Evolutionary conservation across 371 early-diverging fungal species (phyloP), one percentile per base, ranked within the genome.

Genomic region (Saksenaea oblongispora): DNA sequence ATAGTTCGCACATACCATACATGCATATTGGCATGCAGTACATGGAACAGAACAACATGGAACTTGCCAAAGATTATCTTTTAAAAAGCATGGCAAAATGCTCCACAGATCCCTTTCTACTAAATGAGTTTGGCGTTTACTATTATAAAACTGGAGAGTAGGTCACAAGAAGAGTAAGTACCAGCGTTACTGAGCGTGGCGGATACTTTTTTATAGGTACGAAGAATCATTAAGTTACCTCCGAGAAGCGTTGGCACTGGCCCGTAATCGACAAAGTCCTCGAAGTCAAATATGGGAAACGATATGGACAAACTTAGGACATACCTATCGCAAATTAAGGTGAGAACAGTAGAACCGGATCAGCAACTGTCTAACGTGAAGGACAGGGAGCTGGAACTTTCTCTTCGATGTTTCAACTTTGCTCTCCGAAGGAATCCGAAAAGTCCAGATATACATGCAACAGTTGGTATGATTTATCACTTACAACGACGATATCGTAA

Each of bases 11-110:
- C 68, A 59, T 89, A 14, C 91, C 92, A 1, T 65, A 74, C 5
- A 71, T 93, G 80, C 88, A 85, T 56, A 82, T 93, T 24, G 95
- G 91, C 35, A 89, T 90, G 87, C 85, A 91, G 66, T 86, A 92
- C 66, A 80, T 89, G 61, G 75, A 82, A 53, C 77, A 79, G 36
- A 82, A 85, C 42, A 79, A 83, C 54, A 54, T 83, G 37, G 63
- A 70, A 0, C 59, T 80, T 5, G 93, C 92, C 0, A 69, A 79
- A 36, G 81, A 87, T 14, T 89, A 87, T 51, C 67, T 92, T n/a
- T 60, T 69, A 4, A 62, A 67, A 3, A 86, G 90, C 36, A 60
- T 75, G 11, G 60, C 58, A 8, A 82, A 87, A 9, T 88, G 89
- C 60, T 65, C 72, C 18, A 65, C 68, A 3, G 92, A 93, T 66